phyloP scores from a whole-genome alignment of 2,329 filamentous ascomycete genomes.

The Beauveria pseudobassiana region DNA sequence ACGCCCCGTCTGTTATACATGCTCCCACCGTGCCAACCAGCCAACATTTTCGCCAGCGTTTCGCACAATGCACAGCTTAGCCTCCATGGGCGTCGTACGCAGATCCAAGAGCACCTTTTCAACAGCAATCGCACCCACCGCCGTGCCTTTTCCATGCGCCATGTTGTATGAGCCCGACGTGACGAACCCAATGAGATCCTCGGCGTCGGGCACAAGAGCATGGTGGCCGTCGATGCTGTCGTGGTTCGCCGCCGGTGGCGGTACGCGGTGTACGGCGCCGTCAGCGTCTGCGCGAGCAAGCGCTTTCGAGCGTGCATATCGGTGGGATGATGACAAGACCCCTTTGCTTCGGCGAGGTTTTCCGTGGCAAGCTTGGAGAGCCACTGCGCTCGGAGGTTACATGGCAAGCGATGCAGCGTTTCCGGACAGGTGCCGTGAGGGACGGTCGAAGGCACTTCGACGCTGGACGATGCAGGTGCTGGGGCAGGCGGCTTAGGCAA shows the following conservation, averaged over 20 bases:
- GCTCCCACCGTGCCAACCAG: slow-evolving; percentile 72
- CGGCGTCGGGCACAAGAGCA: slow-evolving; percentile 61
- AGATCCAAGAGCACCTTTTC: slow-evolving; percentile 42
- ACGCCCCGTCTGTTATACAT: slow-evolving; percentile 35
- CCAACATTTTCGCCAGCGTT: slow-evolving; percentile 73
- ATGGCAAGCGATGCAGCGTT: slow-evolving; percentile 25
- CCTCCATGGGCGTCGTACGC: slow-evolving; percentile 29
- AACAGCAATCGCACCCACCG: slow-evolving; percentile 63
- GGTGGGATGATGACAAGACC: slow-evolving; percentile 11
- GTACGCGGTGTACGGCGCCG: slow-evolving; percentile 26
- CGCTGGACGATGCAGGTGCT: slow-evolving; percentile 23
- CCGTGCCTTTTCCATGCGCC: slow-evolving; percentile 65
- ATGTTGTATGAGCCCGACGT: slow-evolving; percentile 82
- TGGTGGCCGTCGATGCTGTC: slow-evolving; percentile 48
- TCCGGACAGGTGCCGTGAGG: slow-evolving; percentile 19
- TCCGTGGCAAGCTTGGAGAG: slow-evolving; percentile 44
- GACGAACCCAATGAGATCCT: slow-evolving; percentile 82
- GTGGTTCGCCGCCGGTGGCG: slow-evolving; percentile 29
- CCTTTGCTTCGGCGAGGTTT: slow-evolving; percentile 8
- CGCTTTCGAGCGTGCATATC: slow-evolving; percentile 34
- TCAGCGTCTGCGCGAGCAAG: slow-evolving; percentile 40
- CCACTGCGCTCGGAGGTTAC: slow-evolving; percentile 62
- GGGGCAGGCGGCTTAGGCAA: slow-evolving; percentile 42
- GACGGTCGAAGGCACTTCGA: slow-evolving; percentile 40
- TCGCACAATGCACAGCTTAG: slow-evolving; percentile 67